Base-by-base conservation (phyloP, 148 eudicot genomes). In the Gaultheria prostrata region DNA sequence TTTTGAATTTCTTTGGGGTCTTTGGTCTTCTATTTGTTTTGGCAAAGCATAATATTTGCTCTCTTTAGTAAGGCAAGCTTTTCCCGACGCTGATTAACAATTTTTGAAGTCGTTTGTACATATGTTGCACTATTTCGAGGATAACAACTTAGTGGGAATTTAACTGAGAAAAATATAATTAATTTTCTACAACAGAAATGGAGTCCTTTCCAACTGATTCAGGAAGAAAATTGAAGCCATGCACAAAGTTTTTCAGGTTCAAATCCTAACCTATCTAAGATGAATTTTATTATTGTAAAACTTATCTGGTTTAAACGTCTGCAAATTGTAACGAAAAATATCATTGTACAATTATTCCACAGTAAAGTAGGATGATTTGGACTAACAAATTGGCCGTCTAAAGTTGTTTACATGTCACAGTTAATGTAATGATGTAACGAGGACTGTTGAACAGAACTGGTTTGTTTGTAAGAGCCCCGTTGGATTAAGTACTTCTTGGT, bases 161-260 rank as follows among this genome's bases (percentile, higher is more conserved):
- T 85, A 88, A 87, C 89, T 88, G 86, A 86, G 82, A 82, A 86
- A 82, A 33, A 83, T 80, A 87, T n/a, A n/a, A 92, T 90, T 89
- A 95, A 95, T 93, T 91, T 86, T 89, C 85, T 93, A 92, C 84
- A 91, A 95, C 98, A 95, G 98, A 95, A 90, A 90, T 85, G 93
- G 98, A 93, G 88, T 87, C 90, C 80, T 90, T 90, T 86, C 85
- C 92, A 92, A 85, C 91, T 90, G 98, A 98, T 95, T 89, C 94
- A 93, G 97, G 98, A 91, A 95, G 98, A 98, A 95, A 95, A 94
- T 95, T 92, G 89, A 95, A 95, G 98, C 98, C 98, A 86, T 95
- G 98, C 98, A 95, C 98, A 92, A 95, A 95, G 96, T 95, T 95
- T 93, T 95, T 94, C 98, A 95, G 98, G 98, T 95, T 92, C 90